Evolutionary conservation across 805 yeast species (phyloP).

Genomic region (Kodamaea kakaduensis): DNA sequence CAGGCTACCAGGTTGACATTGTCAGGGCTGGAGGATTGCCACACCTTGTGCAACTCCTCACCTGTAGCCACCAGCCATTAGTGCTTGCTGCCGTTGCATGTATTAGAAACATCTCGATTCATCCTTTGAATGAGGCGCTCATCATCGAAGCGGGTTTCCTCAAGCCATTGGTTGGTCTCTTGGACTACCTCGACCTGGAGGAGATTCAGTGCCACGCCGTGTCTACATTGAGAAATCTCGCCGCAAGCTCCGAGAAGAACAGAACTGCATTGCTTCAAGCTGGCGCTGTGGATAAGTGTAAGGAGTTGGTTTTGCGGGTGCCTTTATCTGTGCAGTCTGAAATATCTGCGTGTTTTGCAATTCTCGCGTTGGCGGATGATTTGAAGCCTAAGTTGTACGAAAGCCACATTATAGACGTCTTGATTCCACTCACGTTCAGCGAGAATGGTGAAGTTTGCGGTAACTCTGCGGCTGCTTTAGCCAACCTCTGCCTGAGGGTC

Average conservation of each 20-base stretch:
- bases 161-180: conserved; percentile 79
- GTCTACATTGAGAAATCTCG: conserved; percentile 90
- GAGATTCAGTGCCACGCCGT: conserved; percentile 99
- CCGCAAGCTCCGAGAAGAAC: conserved; percentile 92
- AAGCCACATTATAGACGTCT: conserved; percentile 78
- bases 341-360: conserved; percentile 95
- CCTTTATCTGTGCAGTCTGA: conserved; percentile 95
- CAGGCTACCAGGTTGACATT: conserved; percentile 91
- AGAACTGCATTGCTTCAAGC: conserved; percentile 89
- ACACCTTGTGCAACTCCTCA: conserved; percentile 83
- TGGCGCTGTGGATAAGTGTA: conserved; percentile 92
- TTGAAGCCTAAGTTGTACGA: conserved; percentile 80
- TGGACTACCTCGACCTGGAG: conserved; percentile 82
- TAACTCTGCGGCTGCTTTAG: conserved; percentile 96
- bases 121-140: conserved; percentile 91
- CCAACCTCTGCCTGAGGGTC: conserved; percentile 89
- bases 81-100: conserved; percentile 98
- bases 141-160: conserved; percentile 96
- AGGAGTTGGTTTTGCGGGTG: conserved; percentile 75
- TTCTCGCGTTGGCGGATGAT: conserved; percentile 93
- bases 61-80: conserved; percentile 85
- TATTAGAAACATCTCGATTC: conserved; percentile 93
- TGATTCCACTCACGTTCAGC: conserved; percentile 86
- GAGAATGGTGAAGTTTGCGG: conserved; percentile 94
- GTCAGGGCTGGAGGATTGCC: conserved; percentile 95